phyloP scores from a whole-genome alignment of 495 filamentous ascomycete genomes.

The Penicillium cinerascens region DNA sequence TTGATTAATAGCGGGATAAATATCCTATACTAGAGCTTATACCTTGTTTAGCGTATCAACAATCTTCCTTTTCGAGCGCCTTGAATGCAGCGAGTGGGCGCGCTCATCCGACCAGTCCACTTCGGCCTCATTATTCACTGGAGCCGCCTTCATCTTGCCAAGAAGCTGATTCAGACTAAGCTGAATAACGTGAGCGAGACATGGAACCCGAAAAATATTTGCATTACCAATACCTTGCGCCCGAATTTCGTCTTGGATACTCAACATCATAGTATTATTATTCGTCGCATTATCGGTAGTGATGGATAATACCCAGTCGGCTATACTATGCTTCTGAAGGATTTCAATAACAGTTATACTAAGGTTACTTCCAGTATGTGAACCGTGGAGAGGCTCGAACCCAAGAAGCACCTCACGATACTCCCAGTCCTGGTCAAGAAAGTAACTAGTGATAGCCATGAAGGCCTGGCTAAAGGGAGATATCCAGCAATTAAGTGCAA shows the following conservation, averaged over 20 bases:
- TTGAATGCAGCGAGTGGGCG: too few species aligned
- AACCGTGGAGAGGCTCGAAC: too few species aligned
- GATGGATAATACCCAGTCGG: not conserved
- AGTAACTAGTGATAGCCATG: not conserved
- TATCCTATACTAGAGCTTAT: too few species aligned
- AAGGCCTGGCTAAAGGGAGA: not conserved
- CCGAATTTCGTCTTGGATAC: conserved; percentile 1
- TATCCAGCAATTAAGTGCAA: not conserved
- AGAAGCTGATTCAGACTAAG: conserved; percentile 3
- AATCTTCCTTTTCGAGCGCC: too few species aligned
- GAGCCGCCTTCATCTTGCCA: not conserved
- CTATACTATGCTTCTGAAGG: too few species aligned
- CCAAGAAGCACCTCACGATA: too few species aligned
- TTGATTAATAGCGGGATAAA: not conserved
- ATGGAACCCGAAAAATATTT: not conserved
- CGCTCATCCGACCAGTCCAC: not conserved
- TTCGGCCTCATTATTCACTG: not conserved
- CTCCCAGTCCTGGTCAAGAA: too few species aligned
- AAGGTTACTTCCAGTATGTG: too few species aligned
- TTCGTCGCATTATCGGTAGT: not conserved
- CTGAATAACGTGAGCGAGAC: not conserved
- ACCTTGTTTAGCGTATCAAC: too few species aligned
- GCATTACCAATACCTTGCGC: too few species aligned
- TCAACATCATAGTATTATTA: not conserved
- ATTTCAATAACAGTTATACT: not conserved